A percentile compares a stretch with the other conserved stretches of the same genome.
Conservation (phyloP, 805 yeast species). For the Saccharomycopsis fodiens region DNA sequence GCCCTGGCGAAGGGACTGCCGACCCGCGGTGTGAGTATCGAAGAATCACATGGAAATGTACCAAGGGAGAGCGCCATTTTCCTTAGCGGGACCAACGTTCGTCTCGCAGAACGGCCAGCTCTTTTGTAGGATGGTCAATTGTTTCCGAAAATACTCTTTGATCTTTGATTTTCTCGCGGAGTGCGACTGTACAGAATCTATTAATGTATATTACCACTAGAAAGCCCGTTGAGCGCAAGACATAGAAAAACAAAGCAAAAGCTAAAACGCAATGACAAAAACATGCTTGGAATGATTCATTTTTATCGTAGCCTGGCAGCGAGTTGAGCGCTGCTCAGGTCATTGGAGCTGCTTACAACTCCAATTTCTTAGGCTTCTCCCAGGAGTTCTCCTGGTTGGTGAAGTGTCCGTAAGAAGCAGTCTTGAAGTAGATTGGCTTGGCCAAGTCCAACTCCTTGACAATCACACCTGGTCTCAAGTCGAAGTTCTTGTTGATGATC, state of each 20-base stretch:
- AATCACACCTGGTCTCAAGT: conserved; percentile 98
- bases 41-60: no score
- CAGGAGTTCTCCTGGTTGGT: conserved; percentile 98
- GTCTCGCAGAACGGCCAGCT: no score
- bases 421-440: conserved; percentile 97
- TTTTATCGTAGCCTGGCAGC: not conserved
- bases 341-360: conserved; percentile 33
- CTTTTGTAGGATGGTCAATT: no score
- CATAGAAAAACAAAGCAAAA: not conserved
- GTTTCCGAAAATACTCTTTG: no score
- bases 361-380: conserved; percentile 91
- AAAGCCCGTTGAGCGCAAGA: conserved; percentile 3
- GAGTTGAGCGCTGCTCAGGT: not conserved
- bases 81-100: no score
- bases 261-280: not conserved
- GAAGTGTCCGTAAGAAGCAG: conserved; percentile 99
- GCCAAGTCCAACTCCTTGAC: conserved; percentile 96
- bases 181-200: no score
- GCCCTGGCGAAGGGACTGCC: no score
- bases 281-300: not conserved
- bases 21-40: no score
- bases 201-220: not conserved
- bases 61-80: no score
- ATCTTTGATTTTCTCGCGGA: no score
- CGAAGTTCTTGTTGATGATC: conserved; percentile 90